Base-by-base conservation (phyloP, 2,329 filamentous ascomycete genomes). In the Neurospora sp. region DNA sequence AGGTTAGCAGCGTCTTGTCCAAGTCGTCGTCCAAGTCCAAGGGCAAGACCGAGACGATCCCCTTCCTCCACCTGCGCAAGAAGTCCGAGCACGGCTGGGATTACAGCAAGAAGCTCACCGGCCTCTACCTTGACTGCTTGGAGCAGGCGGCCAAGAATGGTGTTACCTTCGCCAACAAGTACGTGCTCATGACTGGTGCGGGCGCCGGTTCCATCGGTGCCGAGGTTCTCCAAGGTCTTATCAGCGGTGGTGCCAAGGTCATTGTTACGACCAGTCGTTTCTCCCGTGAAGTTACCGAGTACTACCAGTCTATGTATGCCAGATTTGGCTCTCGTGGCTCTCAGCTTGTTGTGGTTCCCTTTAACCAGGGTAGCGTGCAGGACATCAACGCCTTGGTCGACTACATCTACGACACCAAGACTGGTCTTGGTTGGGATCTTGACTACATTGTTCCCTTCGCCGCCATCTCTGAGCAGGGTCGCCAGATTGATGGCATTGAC, bases 351-450 rank as follows among this genome's bases (percentile, higher is more conserved):
- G 96, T 99, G 69, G 96, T 98, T 69, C 96, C 96, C 67, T 99
- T 99, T 88, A 99, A 99, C 82, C 94, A 97, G 81, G 96, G 95
- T 73, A 98, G 95, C 84, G 96, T 97, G 84, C 95, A 98, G 80
- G 96, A 99, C 79, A 92, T 97, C 42, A 93, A 98, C 80, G 93
- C 93, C 66, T 86, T 99, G 8, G 86, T 99, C 68, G 88, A 97
- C 72, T 99, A 98, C 84, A 96, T 99, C 78, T 99, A 97, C 80
- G 95, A 98, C 78, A 81, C 91, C 73, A 99, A 98, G 90, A 94
- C 90, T 79, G 96, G 96, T 73, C 90, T 99, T 10, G 96, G 96
- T 74, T 99, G 96, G 96, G 96, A 99, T 81, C 88, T 99, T 43
- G 96, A 99, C 82, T 97, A 90, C 79, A 91, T 99, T 73, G 88